phyloP scores from a whole-genome alignment of 2,329 filamentous ascomycete genomes.

The Pestalotiopsis sp. region DNA sequence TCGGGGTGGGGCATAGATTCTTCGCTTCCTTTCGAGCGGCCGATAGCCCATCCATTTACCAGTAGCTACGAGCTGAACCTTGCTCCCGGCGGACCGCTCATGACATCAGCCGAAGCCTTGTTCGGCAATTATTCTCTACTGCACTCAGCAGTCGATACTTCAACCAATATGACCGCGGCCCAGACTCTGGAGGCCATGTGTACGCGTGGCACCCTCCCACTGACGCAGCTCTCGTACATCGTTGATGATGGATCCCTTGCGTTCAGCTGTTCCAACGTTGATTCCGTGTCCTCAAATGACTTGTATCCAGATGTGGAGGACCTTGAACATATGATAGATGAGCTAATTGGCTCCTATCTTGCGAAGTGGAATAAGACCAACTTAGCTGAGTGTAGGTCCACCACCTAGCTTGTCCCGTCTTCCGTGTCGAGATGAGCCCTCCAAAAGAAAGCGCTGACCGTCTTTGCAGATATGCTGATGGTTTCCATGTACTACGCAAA shows the following conservation, averaged over 20 bases:
- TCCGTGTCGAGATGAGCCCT: not conserved
- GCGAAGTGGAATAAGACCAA: slow-evolving; percentile 13
- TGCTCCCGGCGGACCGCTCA: slow-evolving; percentile 15
- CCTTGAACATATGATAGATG: slow-evolving; percentile 9
- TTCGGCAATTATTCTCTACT: slow-evolving; percentile 20
- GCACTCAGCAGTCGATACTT: slow-evolving; percentile 13
- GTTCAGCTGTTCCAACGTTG: slow-evolving; percentile 2
- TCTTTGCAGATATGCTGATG: slow-evolving; percentile 14
- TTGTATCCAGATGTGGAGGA: not conserved
- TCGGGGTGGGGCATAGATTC: not conserved
- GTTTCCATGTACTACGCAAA: slow-evolving; percentile 21
- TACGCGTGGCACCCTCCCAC: slow-evolving; percentile 17
- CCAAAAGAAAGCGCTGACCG: not conserved
- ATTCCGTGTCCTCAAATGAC: not conserved
- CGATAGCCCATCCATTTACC: slow-evolving; percentile 12
- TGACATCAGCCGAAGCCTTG: slow-evolving; percentile 19
- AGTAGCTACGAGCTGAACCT: slow-evolving; percentile 2
- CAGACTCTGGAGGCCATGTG: slow-evolving; percentile 15
- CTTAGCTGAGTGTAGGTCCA: slow-evolving; percentile 13
- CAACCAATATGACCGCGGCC: slow-evolving; percentile 14
- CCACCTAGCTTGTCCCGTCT: not conserved
- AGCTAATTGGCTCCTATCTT: slow-evolving; percentile 12
- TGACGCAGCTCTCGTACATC: slow-evolving; percentile 12
- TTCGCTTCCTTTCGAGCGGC: not conserved
- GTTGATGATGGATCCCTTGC: not conserved